These are phyloP conservation scores for Cercospora janseana DNA, from an alignment of 2,329 filamentous ascomycete genomes.

Conservation along the genomic window DNA sequence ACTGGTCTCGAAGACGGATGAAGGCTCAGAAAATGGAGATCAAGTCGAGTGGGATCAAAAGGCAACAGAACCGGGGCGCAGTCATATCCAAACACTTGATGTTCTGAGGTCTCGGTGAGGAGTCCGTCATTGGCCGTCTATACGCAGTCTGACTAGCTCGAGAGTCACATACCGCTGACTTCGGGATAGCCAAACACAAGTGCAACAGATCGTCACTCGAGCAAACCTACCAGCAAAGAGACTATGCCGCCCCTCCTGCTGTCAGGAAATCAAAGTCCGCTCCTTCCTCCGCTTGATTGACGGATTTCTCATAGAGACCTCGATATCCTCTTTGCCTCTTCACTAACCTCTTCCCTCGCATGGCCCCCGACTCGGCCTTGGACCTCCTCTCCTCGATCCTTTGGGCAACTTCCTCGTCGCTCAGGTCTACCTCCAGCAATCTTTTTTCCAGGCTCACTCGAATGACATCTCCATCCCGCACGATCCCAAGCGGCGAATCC, in stretches of 20 bases:
- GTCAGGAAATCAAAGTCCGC: slow-evolving; percentile 63
- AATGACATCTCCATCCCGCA: slow-evolving; percentile 51
- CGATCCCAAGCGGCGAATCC: slow-evolving; percentile 49
- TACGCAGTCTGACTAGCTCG: too few relatives aligned
- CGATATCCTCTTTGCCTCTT: slow-evolving; percentile 54
- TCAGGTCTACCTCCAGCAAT: slow-evolving; percentile 43
- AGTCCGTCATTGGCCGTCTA: too few relatives aligned
- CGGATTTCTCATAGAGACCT: slow-evolving; percentile 58
- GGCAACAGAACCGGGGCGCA: too few relatives aligned
- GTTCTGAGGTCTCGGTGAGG: too few relatives aligned
- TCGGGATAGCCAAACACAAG: too few relatives aligned
- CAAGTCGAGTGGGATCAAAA: too few relatives aligned
- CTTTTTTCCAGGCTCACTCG: slow-evolving; percentile 47
- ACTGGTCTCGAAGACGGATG: too few relatives aligned
- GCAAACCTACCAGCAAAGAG: not conserved
- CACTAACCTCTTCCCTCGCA: slow-evolving; percentile 31
- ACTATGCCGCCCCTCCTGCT: slow-evolving; percentile 19
- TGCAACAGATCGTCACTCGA: too few relatives aligned
- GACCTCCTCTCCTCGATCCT: slow-evolving; percentile 39
- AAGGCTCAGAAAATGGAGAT: too few relatives aligned
- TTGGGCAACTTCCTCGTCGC: slow-evolving; percentile 43
- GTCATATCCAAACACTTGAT: too few relatives aligned
- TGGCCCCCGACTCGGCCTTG: slow-evolving; percentile 20
- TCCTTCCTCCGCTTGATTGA: slow-evolving; percentile 60
- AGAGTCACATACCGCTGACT: too few relatives aligned